Evolutionary conservation across 1,139 yeast species (phyloP).

Genomic region (Debaryomyces fabryi): DNA sequence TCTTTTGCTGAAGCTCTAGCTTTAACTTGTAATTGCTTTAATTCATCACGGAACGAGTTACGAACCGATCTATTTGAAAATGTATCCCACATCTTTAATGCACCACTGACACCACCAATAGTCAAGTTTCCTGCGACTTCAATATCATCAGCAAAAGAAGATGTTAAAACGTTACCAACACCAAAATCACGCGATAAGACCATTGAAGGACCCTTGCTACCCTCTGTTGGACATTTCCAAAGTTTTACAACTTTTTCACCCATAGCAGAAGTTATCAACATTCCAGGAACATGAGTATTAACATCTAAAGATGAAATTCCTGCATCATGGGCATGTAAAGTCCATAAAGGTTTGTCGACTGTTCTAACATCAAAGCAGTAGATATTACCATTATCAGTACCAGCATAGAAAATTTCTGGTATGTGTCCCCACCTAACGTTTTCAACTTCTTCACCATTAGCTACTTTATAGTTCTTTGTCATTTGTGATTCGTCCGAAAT

Average conservation of each 20-base stretch:
- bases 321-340: constrained; percentile 94
- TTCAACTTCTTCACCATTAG: constrained; percentile 79
- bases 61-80: constrained; percentile 82
- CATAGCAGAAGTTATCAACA: constrained; percentile 87
- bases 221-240: constrained; percentile 69
- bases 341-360: constrained; percentile 79
- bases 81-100: constrained; percentile 90
- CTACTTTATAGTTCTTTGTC: constrained; percentile 66
- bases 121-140: constrained; percentile 85
- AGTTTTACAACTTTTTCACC: constrained; percentile 84
- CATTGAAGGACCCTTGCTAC: constrained; percentile 74
- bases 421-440: constrained; percentile 66
- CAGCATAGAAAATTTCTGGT: constrained; percentile 76
- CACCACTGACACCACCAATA: constrained; percentile 86
- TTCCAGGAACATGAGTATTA: constrained; percentile 68
- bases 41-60: constrained; percentile 61
- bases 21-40: constrained; percentile 51
- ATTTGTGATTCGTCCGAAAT: constrained; percentile 61
- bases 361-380: constrained; percentile 87
- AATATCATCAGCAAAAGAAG: constrained; percentile 82
- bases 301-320: constrained; percentile 84
- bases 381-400: constrained; percentile 90
- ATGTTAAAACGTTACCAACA: constrained; percentile 87
- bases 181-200: constrained; percentile 90
- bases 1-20: constrained; percentile 62